Base-by-base conservation (phyloP, 768 basidiomycete species). In the Tricholoma bakamatsutake region DNA sequence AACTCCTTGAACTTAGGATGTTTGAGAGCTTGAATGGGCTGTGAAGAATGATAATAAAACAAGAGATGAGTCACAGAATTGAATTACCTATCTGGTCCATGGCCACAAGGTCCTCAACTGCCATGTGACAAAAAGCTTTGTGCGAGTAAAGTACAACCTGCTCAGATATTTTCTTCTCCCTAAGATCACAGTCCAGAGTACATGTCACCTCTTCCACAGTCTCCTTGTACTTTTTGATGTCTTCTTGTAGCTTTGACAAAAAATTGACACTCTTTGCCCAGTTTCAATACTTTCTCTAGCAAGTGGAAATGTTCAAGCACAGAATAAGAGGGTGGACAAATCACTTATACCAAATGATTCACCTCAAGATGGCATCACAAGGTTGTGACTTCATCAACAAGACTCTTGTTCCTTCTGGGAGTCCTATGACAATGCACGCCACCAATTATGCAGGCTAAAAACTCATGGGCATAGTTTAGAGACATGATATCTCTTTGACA, bases 11-110 rank as follows among this genome's bases (percentile, higher is more conserved):
- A 74, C 63, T 5, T 65, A 59, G 1, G 71, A 77, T 56, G 77
- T 39, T 39, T 39, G 37, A 24, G 21, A 24, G 21, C 21, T 24
- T 24, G 21, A 24, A 24, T 24, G 21, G 21, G 21, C 21, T 24
- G 13, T 63, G 64, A 57, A 76, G 69, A 61, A 68, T 71, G 7
- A n/a, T n/a, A n/a, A 42, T 5, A 71, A 75, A 12, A 76, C 73
- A 1, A 67, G 70, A 0, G 69, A 69, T 10, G 70, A 69, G 69
- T 74, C 73, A 30, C 61, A 11, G 21, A 24, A 24, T 24, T 1
- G 21, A 24, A 24, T 24, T 24, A 24, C 21, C 21, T 24, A 24
- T 3, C 21, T 24, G 21, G 21, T 24, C 21, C 3, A 3, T 24
- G 21, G 21, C 21, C 21, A 24, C 21, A 24, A 76, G 59, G 73